These are phyloP conservation scores for Saksenaea oblongispora DNA, from an alignment of 371 early-diverging fungal genomes.

Conservation along the genomic window DNA sequence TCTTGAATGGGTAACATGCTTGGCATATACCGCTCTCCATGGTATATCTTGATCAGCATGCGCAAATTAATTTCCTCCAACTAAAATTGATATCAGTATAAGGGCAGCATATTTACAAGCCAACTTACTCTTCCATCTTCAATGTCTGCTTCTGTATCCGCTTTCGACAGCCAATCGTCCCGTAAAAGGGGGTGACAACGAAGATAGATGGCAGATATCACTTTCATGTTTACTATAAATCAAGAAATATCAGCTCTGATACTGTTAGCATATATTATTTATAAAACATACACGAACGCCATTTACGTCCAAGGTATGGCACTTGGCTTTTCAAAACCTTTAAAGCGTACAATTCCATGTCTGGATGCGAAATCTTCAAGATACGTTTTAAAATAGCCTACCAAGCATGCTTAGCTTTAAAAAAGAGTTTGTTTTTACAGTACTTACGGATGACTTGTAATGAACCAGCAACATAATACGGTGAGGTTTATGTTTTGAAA, in stretches of 20 bases:
- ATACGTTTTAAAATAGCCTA: slow-evolving; percentile 75
- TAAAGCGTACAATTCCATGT: slow-evolving; percentile 70
- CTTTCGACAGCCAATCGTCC: slow-evolving; percentile 75
- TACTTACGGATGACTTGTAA: slow-evolving; percentile 76
- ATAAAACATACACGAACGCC: slow-evolving; percentile 64
- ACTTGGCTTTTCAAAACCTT: slow-evolving; percentile 82
- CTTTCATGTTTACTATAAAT: slow-evolving; percentile 70
- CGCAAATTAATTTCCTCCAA: slow-evolving; percentile 69
- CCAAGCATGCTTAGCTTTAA: background rate
- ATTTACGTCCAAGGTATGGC: slow-evolving; percentile 79
- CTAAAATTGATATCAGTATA: slow-evolving; percentile 15
- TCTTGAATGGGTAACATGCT: slow-evolving; percentile 39
- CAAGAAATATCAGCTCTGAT: too few relatives aligned
- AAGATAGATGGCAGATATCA: slow-evolving; percentile 78
- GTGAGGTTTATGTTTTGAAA: slow-evolving; percentile 78
- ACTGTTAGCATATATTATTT: too few relatives aligned
- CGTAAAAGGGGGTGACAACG: slow-evolving; percentile 64
- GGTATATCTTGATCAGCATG: slow-evolving; percentile 61
- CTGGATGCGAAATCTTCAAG: slow-evolving; percentile 69
- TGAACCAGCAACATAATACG: slow-evolving; percentile 79
- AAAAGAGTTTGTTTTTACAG: background rate
- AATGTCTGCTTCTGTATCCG: slow-evolving; percentile 66
- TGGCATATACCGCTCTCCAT: slow-evolving; percentile 62
- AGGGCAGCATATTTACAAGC: background rate
- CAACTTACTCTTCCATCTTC: slow-evolving; percentile 72